These are phyloP conservation scores for Luvunga scandens DNA, from an alignment of 345 rosid species.

Conservation along the genomic window DNA sequence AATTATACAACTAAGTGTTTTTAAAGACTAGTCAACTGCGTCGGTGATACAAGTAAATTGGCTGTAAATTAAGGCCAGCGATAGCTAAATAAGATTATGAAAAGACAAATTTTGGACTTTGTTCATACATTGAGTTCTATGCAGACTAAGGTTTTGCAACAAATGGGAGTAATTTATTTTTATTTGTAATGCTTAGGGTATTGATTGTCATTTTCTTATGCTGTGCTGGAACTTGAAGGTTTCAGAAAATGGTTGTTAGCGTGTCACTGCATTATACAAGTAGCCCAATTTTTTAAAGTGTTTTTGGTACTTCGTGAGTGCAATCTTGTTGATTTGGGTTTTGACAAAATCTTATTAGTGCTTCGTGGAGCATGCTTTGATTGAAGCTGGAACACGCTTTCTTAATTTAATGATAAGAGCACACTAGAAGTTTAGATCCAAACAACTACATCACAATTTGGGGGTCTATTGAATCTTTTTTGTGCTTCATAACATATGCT, in stretches of 20 bases:
- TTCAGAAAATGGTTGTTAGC: background rate
- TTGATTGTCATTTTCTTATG: background rate
- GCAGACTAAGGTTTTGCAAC: background rate
- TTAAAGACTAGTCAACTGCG: background rate
- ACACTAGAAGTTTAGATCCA: too few relatives aligned
- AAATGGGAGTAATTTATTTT: background rate
- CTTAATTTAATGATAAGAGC: too few relatives aligned
- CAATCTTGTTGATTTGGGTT: background rate
- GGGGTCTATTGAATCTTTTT: too few relatives aligned
- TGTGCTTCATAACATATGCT: too few relatives aligned
- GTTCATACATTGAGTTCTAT: background rate
- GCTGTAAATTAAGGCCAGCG: background rate
- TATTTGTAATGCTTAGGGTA: background rate
- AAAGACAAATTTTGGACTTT: background rate
- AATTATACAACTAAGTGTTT: background rate
- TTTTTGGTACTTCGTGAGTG: background rate
- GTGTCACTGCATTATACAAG: background rate
- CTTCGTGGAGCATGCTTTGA: background rate
- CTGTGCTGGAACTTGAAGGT: background rate
- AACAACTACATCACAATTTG: too few relatives aligned
- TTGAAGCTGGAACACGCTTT: too few relatives aligned
- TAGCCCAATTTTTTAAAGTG: background rate
- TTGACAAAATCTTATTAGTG: background rate
- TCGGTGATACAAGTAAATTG: background rate
- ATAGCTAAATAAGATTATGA: background rate